Percentiles rank a stretch among this genome's conserved stretches.
These are phyloP conservation scores for Aspergillus tubingensis DNA, from an alignment of 2,329 filamentous ascomycete species.

Conservation along the genomic window DNA sequence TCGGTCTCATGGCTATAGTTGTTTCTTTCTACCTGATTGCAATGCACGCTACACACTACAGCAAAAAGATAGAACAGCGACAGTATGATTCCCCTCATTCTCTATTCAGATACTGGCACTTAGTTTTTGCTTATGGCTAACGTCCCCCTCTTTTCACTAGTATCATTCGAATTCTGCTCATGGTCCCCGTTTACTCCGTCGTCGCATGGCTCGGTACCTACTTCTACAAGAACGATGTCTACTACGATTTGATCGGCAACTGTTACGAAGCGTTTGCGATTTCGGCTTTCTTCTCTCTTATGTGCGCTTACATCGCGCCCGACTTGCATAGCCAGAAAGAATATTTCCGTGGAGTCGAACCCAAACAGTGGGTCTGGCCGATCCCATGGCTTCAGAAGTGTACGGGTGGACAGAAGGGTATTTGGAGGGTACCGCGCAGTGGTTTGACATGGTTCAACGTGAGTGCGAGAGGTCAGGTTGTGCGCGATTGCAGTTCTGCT, in stretches of 20 bases:
- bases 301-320: constrained; percentile 79
- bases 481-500: not conserved
- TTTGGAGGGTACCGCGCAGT: constrained; percentile 73
- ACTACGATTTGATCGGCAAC: constrained; percentile 77
- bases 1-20: constrained; percentile 53
- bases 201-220: constrained; percentile 72
- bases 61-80: constrained; percentile 61
- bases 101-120: not conserved
- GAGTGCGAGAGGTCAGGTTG: constrained; percentile 7
- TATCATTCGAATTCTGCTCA: constrained; percentile 84
- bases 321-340: constrained; percentile 78
- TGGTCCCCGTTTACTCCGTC: constrained; percentile 79
- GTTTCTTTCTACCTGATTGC: constrained; percentile 58
- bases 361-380: constrained; percentile 74
- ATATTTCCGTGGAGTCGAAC: constrained; percentile 70
- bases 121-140: constrained; percentile 7
- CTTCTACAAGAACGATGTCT: constrained; percentile 76
- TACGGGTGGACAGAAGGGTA: constrained; percentile 68
- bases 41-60: constrained; percentile 62
- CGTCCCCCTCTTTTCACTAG: constrained; percentile 40
- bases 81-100: constrained; percentile 47
- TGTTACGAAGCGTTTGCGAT: constrained; percentile 91
- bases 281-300: constrained; percentile 78
- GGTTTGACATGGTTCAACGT: constrained; percentile 89
- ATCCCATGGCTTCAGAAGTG: constrained; percentile 70